Evolutionary conservation across 2,329 filamentous ascomycete genomes (phyloP).

Genomic region (Cladorrhinum sp.): DNA sequence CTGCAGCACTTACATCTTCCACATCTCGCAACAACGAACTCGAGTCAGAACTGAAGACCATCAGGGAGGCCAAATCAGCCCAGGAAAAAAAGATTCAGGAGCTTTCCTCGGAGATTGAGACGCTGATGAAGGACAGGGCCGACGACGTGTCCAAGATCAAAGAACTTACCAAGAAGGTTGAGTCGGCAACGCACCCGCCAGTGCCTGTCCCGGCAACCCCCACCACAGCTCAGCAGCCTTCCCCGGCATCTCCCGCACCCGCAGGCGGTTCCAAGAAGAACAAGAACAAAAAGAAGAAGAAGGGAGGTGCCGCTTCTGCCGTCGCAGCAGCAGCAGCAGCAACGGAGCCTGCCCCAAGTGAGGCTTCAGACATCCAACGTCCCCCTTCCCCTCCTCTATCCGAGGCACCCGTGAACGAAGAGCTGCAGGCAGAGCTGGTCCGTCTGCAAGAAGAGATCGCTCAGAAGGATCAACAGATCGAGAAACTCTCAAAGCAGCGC

Average conservation of each 20-base stretch:
- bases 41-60: conserved; percentile 38
- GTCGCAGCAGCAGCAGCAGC: conserved; percentile 31
- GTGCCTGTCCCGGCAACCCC: conserved; percentile 25
- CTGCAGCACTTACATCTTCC: conserved; percentile 35
- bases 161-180: conserved; percentile 39
- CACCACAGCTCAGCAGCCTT: conserved; percentile 23
- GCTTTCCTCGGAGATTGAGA: conserved; percentile 45
- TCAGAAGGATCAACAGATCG: conserved; percentile 71
- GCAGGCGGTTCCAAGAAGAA: conserved; percentile 45
- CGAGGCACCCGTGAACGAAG: conserved; percentile 27
- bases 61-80: conserved; percentile 37
- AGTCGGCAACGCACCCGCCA: conserved; percentile 29
- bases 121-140: conserved; percentile 37
- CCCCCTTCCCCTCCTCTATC: conserved; percentile 30
- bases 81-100: conserved; percentile 45
- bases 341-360: conserved; percentile 38
- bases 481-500: conserved; percentile 65
- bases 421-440: conserved; percentile 47
- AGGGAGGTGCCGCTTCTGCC: conserved; percentile 52
- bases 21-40: conserved; percentile 38
- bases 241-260: conserved; percentile 17
- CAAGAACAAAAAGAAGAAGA: conserved; percentile 91
- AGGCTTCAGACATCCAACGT: conserved; percentile 35
- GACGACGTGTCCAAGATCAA: conserved; percentile 41
- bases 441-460: conserved; percentile 52